Conservation (phyloP, 2,329 filamentous ascomycete genomes). For the Phoma sp. region DNA sequence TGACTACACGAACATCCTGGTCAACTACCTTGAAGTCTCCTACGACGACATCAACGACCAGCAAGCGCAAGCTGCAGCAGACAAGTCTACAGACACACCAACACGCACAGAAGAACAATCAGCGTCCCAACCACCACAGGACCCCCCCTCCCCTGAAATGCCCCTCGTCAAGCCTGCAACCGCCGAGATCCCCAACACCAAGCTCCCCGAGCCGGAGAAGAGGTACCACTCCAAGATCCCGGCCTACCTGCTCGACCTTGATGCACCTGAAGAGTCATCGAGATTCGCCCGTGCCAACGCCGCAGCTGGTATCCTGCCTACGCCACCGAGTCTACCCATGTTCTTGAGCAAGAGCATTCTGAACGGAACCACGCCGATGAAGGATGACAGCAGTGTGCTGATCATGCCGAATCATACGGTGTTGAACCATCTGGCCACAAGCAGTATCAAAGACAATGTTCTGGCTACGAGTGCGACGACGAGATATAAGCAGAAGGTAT, state of each 20-base stretch:
- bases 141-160: conserved; percentile 51
- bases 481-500: conserved; percentile 93
- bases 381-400: conserved; percentile 96
- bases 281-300: conserved; percentile 76
- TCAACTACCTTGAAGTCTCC: conserved; percentile 97
- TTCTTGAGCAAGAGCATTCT: conserved; percentile 95
- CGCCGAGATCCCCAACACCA: conserved; percentile 38
- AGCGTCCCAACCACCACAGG: conserved; percentile 42
- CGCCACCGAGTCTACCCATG: conserved; percentile 83
- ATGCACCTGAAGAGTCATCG: conserved; percentile 80
- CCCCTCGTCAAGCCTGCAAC: conserved; percentile 32
- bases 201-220: conserved; percentile 47
- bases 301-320: conserved; percentile 80
- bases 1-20: conserved; percentile 95
- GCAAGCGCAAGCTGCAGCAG: conserved; percentile 23
- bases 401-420: conserved; percentile 98
- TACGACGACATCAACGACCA: conserved; percentile 68
- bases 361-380: conserved; percentile 89
- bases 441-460: conserved; percentile 96
- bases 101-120: conserved; percentile 23
- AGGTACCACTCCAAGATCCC: conserved; percentile 79
- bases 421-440: conserved; percentile 94
- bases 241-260: conserved; percentile 84
- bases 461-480: conserved; percentile 95
- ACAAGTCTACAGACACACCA: conserved; percentile 20